Evolutionary conservation across 2,329 filamentous ascomycete genomes (phyloP).

Genomic region (Zymoseptoria tritici): DNA sequence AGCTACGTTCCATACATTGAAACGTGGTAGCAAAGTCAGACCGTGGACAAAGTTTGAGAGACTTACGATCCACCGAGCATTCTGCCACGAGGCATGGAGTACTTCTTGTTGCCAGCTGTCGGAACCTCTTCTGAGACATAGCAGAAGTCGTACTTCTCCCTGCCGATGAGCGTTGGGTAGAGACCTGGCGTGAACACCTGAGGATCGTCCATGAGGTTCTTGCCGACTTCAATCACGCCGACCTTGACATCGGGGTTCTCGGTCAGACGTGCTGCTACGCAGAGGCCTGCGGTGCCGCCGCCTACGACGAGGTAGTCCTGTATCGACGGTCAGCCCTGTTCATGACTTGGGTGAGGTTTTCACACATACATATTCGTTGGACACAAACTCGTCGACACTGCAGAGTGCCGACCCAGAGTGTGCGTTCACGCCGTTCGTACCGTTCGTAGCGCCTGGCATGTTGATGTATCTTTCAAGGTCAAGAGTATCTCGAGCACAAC

Average conservation of each 20-base stretch:
- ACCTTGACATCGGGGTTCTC: slow-evolving; percentile 26
- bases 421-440: slow-evolving; percentile 12
- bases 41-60: too few relatives aligned
- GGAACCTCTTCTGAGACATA: slow-evolving; percentile 21
- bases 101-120: slow-evolving; percentile 21
- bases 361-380: slow-evolving; percentile 18
- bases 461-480: neutral
- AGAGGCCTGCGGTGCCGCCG: slow-evolving; percentile 27
- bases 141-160: slow-evolving; percentile 30
- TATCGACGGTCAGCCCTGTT: neutral
- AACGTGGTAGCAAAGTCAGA: too few relatives aligned
- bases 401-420: slow-evolving; percentile 20
- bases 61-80: slow-evolving; percentile 30
- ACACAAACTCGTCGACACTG: slow-evolving; percentile 21
- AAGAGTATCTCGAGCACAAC: too few relatives aligned
- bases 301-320: slow-evolving; percentile 20
- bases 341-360: neutral
- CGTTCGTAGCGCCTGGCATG: slow-evolving; percentile 12
- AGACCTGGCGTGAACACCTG: slow-evolving; percentile 28
- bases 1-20: too few relatives aligned
- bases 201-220: slow-evolving; percentile 20
- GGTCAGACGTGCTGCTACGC: slow-evolving; percentile 22
- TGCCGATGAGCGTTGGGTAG: slow-evolving; percentile 27
- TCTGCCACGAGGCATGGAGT: slow-evolving; percentile 31
- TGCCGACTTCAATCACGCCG: slow-evolving; percentile 29